phyloP scores from a whole-genome alignment of 2,329 filamentous ascomycete genomes.

The Emydomyces testavorans region DNA sequence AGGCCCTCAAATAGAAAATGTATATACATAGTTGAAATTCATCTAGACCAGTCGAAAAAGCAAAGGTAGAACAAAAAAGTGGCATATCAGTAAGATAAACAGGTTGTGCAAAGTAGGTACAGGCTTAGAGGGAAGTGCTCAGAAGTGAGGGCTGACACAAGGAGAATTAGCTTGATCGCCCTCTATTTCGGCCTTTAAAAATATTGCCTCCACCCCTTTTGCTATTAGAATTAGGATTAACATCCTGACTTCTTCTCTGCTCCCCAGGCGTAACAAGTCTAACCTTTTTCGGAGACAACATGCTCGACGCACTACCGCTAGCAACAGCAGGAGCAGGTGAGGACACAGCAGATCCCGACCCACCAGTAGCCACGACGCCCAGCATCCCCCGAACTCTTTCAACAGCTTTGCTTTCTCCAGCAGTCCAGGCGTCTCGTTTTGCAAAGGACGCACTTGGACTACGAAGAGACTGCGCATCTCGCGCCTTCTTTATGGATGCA shows the following conservation, averaged over 20 bases:
- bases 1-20: no score
- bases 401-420: conserved; percentile 36
- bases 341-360: conserved; percentile 8
- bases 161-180: background rate
- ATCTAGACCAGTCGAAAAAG: no score
- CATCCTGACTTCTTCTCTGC: conserved; percentile 18
- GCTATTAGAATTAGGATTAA: background rate
- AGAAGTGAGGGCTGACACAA: no score
- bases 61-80: no score
- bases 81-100: no score
- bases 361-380: conserved; percentile 21
- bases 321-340: conserved; percentile 17
- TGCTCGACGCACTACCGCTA: conserved; percentile 23
- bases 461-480: conserved; percentile 24
- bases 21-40: no score
- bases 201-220: conserved; percentile 4
- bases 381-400: conserved; percentile 37
- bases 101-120: no score
- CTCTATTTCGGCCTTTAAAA: background rate
- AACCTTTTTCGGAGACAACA: conserved; percentile 36
- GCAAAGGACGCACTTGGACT: conserved; percentile 28
- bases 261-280: conserved; percentile 36
- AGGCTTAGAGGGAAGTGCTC: no score
- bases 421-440: conserved; percentile 36
- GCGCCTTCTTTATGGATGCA: conserved; percentile 24